phyloP scores from a whole-genome alignment of 345 rosid species.

The Mallotus nudiflorus region DNA sequence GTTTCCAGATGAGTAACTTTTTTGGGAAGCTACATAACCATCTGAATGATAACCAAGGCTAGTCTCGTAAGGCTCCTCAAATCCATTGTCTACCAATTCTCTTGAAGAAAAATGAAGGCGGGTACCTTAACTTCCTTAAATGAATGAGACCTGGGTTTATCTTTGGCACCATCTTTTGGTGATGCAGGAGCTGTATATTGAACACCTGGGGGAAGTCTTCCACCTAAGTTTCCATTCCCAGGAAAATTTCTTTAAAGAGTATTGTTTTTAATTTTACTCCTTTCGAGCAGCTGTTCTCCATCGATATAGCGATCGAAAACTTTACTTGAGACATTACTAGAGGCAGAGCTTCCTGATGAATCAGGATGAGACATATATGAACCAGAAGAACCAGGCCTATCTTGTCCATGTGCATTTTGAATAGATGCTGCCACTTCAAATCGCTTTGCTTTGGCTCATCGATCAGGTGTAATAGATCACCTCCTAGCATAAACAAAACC shows the following conservation, averaged over 20 bases:
- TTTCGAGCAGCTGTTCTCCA: slow-evolving; percentile 81
- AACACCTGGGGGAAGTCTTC: slow-evolving; percentile 68
- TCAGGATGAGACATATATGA: slow-evolving; percentile 45
- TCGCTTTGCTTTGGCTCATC: slow-evolving; percentile 48
- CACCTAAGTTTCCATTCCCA: slow-evolving; percentile 38
- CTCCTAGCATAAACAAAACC: slow-evolving; percentile 33
- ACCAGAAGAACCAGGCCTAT: slow-evolving; percentile 38
- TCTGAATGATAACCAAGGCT: slow-evolving; percentile 31
- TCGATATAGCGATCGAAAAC: slow-evolving; percentile 89
- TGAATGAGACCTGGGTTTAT: slow-evolving; percentile 61
- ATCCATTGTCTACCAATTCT: slow-evolving; percentile 64
- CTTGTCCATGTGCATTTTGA: slow-evolving; percentile 31
- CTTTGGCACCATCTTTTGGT: slow-evolving; percentile 50
- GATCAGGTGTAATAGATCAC: slow-evolving; percentile 53
- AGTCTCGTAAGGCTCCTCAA: slow-evolving; percentile 48
- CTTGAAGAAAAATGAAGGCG: slow-evolving; percentile 47
- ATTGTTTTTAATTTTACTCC: slow-evolving; percentile 44
- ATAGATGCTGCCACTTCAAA: slow-evolving; percentile 35
- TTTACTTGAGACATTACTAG: slow-evolving; percentile 75
- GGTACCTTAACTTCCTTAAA: slow-evolving; percentile 65
- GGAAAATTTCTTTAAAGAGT: slow-evolving; percentile 41
- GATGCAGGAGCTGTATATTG: slow-evolving; percentile 67
- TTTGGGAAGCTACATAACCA: slow-evolving; percentile 37
- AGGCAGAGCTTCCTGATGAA: slow-evolving; percentile 73
- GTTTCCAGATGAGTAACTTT: slow-evolving; percentile 28